phyloP scores from a whole-genome alignment of 176 grass and related monocot genomes.

The Echinochloa phyllopogon region DNA sequence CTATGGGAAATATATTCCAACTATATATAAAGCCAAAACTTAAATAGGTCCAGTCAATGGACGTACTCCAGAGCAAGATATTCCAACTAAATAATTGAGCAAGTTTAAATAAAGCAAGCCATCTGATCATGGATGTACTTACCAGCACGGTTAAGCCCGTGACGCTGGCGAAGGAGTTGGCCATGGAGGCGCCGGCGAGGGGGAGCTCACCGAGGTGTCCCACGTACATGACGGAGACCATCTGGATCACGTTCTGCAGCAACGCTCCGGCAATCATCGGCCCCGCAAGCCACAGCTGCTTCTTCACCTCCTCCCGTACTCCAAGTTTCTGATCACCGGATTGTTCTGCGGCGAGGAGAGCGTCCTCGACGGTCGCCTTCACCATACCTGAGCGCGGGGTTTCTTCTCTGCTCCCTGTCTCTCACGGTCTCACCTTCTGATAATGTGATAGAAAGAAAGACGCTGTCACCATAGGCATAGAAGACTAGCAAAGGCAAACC shows the following conservation, averaged over 20 bases:
- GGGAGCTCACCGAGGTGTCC: constrained; percentile 48
- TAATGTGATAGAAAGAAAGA: too few species aligned
- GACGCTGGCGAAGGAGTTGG: constrained; percentile 30
- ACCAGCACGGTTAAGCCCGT: constrained; percentile 39
- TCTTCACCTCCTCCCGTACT: constrained; percentile 28
- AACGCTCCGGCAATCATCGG: constrained; percentile 28
- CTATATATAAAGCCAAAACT: too few species aligned
- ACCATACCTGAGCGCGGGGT: background rate
- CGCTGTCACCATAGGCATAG: too few species aligned
- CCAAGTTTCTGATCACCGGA: background rate
- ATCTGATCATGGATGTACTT: too few species aligned
- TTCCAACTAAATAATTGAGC: too few species aligned
- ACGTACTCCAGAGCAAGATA: too few species aligned
- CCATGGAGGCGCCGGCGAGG: constrained; percentile 39
- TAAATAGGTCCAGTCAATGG: too few species aligned
- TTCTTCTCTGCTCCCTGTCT: too few species aligned
- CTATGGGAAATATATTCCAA: too few species aligned
- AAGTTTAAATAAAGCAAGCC: too few species aligned
- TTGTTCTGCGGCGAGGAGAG: background rate
- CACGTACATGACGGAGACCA: constrained; percentile 42
- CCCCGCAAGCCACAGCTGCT: constrained; percentile 42
- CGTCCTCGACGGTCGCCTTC: constrained; percentile 7
- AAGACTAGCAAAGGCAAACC: too few species aligned
- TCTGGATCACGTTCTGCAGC: constrained; percentile 36
- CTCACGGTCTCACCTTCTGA: too few species aligned